Base-by-base conservation (phyloP, 1,139 yeast species). In the Candida pseudoviswanathii region DNA sequence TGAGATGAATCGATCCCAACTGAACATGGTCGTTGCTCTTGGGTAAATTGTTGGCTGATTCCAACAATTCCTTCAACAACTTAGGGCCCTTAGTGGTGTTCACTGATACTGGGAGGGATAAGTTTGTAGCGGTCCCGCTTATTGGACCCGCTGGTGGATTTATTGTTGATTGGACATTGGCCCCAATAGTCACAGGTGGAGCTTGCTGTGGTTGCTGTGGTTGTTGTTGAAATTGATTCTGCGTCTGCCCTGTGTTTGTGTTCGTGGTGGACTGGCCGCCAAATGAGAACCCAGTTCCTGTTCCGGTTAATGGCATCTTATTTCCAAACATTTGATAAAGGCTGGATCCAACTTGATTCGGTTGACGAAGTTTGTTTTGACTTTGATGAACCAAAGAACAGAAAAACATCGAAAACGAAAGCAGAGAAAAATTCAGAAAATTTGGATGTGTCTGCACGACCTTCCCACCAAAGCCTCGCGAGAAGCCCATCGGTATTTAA, bases 21-120 rank as follows among this genome's bases (percentile, higher is more conserved):
- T 84, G 89, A 43, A 82, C 77, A 46, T 72, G 67, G 31, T 81
- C 73, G 33, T 51, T 45, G 24, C 83, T 68, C 51, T 79, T 82
- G 10, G 96, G 96, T 47, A 89, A 73, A 58, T 85, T 85, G 51
- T 79, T 76, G 1, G 94, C 86, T 1, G 90, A 77, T 62, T 86
- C 92, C 50, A 87, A 68, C 49, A 89, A 74, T 62, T 88, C 96
- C 52, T 81, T 80, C 55, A 85, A 68, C 34, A 71, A 42, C 36
- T 55, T 56, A 30, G 54, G 47, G 25, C 55, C 47, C 27, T 46
- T 51, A 5, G 52, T 36, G 4, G 48, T 43, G 27, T 49, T 47
- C n/a, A 55, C 44, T 4, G 54, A 45, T 9, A 51, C 25, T 6
- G 54, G 51, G 32, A 54, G 49, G 25, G 53, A 45, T 8, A 49